These are phyloP conservation scores for Xerocomellus amylosporus DNA, from an alignment of 768 basidiomycete genomes.

Conservation along the genomic window DNA sequence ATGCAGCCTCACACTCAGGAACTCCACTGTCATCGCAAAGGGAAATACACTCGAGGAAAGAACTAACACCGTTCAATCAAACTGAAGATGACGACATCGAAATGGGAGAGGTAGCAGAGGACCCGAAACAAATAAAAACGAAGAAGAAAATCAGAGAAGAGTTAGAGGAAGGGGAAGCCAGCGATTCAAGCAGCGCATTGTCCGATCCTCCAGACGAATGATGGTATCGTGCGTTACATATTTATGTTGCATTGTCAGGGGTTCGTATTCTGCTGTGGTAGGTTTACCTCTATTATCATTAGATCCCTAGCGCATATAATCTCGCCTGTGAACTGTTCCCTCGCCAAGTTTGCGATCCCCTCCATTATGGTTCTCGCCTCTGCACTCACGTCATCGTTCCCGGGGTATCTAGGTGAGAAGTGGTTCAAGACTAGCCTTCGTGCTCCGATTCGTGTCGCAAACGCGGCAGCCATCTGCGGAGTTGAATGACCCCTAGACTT, in stretches of 20 bases:
- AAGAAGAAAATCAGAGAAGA: constrained; percentile 67
- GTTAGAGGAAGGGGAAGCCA: constrained; percentile 84
- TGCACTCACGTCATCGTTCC: constrained; percentile 52
- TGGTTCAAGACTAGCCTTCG: constrained; percentile 73
- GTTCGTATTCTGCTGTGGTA: constrained; percentile 25
- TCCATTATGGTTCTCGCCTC: constrained; percentile 57
- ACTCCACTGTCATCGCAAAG: constrained; percentile 29
- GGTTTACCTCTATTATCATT: constrained; percentile 62
- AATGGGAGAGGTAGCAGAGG: constrained; percentile 88
- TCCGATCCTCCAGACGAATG: constrained; percentile 70
- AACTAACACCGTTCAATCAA: constrained; percentile 21
- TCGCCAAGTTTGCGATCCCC: constrained; percentile 58
- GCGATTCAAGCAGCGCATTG: constrained; percentile 72
- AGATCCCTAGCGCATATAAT: constrained; percentile 73
- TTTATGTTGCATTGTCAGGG: constrained; percentile 5
- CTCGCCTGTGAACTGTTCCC: constrained; percentile 48
- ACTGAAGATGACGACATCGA: constrained; percentile 69
- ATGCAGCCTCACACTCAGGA: constrained; percentile 34
- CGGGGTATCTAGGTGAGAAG: constrained; percentile 78
- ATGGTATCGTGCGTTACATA: constrained; percentile 6
- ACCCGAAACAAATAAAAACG: constrained; percentile 43
- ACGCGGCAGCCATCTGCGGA: constrained; percentile 84
- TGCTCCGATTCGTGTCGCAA: constrained; percentile 66
- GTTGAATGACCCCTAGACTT: constrained; percentile 86
- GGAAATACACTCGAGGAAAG: constrained; percentile 20